Conservation (phyloP, 345 rosid genomes). For the Acer campestre region DNA sequence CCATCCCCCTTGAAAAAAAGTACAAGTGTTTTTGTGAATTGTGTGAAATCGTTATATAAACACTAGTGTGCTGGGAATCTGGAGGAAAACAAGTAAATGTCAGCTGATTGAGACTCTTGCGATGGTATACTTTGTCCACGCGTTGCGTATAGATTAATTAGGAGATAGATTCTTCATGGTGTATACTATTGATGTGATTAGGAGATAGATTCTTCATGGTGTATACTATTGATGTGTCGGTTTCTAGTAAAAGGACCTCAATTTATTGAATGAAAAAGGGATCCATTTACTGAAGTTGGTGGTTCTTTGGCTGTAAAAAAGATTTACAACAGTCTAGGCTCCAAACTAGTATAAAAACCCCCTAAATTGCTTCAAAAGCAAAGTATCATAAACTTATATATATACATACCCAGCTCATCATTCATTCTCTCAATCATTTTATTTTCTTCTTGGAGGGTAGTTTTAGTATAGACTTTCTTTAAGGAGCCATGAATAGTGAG, state of each 20-base stretch:
- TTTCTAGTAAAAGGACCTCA: not conserved
- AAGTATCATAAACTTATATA: conserved; percentile 21
- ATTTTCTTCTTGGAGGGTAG: not conserved
- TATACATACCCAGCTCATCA: not conserved
- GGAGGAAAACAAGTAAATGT: not conserved
- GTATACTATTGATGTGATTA: no score
- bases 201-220: conserved; percentile 22
- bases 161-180: conserved; percentile 25
- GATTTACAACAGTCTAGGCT: not conserved
- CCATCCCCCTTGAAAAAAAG: conserved; percentile 20
- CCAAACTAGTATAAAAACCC: not conserved
- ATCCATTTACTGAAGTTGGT: conserved; percentile 11
- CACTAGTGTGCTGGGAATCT: conserved; percentile 10
- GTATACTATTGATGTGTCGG: not conserved
- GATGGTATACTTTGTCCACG: no score
- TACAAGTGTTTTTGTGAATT: not conserved
- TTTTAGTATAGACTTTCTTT: not conserved
- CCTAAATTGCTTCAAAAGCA: conserved; percentile 21
- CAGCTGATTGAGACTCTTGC: no score
- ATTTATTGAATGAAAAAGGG: conserved; percentile 22
- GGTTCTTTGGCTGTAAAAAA: conserved; percentile 5
- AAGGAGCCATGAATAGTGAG: conserved; percentile 35
- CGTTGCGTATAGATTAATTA: conserved; percentile 3
- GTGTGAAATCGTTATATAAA: not conserved
- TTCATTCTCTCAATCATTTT: conserved; percentile 6